A percentile compares a stretch with the other conserved stretches of the same genome.
These are phyloP conservation scores for Lentinus brumalis DNA, from an alignment of 768 basidiomycete species.

Conservation along the genomic window DNA sequence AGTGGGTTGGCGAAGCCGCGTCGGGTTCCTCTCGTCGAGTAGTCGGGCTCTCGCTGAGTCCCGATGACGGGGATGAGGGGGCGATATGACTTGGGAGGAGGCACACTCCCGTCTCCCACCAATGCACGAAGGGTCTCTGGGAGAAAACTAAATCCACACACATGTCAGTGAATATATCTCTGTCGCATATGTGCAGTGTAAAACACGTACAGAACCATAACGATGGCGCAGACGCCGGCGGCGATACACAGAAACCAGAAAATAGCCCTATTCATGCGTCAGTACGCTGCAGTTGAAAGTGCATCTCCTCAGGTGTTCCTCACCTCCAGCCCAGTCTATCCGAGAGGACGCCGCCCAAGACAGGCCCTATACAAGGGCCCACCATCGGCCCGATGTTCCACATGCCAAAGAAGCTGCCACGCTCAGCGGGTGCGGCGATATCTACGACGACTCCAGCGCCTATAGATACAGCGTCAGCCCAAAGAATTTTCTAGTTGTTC, in stretches of 20 bases:
- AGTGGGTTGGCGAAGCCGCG: constrained; percentile 57
- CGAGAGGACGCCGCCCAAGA: constrained; percentile 49
- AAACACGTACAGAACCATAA: constrained; percentile 36
- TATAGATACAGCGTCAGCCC: constrained; percentile 21
- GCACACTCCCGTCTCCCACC: constrained; percentile 45
- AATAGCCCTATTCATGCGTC: constrained; percentile 32
- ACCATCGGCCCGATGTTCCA: constrained; percentile 70
- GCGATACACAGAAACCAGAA: constrained; percentile 46
- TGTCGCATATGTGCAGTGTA: too few species aligned
- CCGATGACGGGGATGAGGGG: constrained; percentile 37
- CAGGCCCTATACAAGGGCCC: constrained; percentile 42
- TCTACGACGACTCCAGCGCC: constrained; percentile 81
- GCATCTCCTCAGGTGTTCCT: not conserved
- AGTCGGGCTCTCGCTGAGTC: constrained; percentile 4
- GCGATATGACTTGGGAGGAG: constrained; percentile 31
- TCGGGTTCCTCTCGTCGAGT: constrained; percentile 22
- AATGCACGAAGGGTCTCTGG: constrained; percentile 51
- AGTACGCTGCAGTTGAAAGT: not conserved
- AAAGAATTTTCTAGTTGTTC: too few species aligned
- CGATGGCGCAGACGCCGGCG: constrained; percentile 35
- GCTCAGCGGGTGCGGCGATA: constrained; percentile 69
- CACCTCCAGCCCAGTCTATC: constrained; percentile 35
- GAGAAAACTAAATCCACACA: constrained; percentile 34
- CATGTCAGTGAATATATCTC: not conserved
- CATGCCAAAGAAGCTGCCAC: constrained; percentile 74